These are phyloP conservation scores for Colletotrichum caudatum DNA, from an alignment of 2,329 filamentous ascomycete genomes.

Conservation along the genomic window DNA sequence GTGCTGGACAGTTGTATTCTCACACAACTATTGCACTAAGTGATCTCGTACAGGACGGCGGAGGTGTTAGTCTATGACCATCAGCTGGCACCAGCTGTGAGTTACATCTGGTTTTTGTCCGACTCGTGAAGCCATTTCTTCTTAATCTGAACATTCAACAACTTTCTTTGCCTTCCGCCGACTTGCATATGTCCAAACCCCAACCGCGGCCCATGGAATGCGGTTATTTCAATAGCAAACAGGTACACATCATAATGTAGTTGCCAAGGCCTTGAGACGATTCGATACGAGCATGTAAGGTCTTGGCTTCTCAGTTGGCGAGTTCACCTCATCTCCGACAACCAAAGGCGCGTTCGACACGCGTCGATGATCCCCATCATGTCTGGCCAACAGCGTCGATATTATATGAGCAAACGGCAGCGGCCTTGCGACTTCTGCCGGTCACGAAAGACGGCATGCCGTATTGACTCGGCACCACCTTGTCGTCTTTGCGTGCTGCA, in stretches of 20 bases:
- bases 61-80: background rate
- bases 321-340: background rate
- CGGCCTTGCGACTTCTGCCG: slow-evolving; percentile 61
- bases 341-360: no score
- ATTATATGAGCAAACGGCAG: slow-evolving; percentile 47
- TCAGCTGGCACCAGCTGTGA: background rate
- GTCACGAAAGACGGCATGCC: slow-evolving; percentile 58
- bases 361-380: background rate
- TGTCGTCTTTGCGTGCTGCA: slow-evolving; percentile 58
- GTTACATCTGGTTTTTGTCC: no score
- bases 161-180: background rate
- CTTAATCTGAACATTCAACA: background rate
- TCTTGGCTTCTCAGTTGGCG: no score
- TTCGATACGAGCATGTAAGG: background rate
- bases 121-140: background rate
- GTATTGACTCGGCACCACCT: slow-evolving; percentile 55
- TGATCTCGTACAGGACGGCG: no score
- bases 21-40: no score
- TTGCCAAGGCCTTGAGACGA: background rate
- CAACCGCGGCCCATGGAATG: background rate
- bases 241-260: background rate
- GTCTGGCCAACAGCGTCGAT: slow-evolving; percentile 28
- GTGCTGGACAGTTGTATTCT: no score
- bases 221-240: no score
- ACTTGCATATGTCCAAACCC: background rate